Conservation (phyloP, 1,284 basidiomycete genomes). For the Ustilago bromivora region DNA sequence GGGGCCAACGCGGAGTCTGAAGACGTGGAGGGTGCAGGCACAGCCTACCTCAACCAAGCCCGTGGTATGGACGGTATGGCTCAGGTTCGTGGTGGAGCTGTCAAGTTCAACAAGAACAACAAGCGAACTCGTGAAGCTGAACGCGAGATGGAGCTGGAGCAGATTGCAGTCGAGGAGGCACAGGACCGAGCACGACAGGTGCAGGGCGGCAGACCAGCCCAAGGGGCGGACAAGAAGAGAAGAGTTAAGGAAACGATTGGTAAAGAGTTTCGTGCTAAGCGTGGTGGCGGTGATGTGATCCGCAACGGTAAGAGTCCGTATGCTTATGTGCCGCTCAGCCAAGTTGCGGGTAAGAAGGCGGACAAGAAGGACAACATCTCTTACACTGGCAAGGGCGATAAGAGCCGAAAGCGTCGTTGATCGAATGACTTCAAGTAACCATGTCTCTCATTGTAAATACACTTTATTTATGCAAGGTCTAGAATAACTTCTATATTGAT, state of each 20-base stretch:
- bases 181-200: constrained; percentile 44
- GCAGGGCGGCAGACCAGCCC: constrained; percentile 21
- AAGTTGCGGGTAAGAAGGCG: constrained; percentile 62
- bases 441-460: constrained; percentile 17
- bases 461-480: constrained; percentile 3
- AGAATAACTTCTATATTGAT: not conserved
- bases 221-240: constrained; percentile 36
- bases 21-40: constrained; percentile 74
- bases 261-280: constrained; percentile 61
- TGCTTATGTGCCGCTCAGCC: constrained; percentile 76
- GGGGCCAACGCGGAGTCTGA: constrained; percentile 73
- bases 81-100: constrained; percentile 78
- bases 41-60: constrained; percentile 83
- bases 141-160: constrained; percentile 59
- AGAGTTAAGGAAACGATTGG: constrained; percentile 62
- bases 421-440: not conserved
- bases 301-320: constrained; percentile 86
- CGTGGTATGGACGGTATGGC: constrained; percentile 89
- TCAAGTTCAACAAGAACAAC: constrained; percentile 94
- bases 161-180: constrained; percentile 55
- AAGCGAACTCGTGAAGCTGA: constrained; percentile 66
- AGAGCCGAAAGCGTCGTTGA: constrained; percentile 47
- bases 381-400: constrained; percentile 54
- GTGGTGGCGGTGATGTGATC: constrained; percentile 75
- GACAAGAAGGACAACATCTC: constrained; percentile 37